Conservation (phyloP, 2,329 filamentous ascomycete species). For the Mollisiaceae sp. region DNA sequence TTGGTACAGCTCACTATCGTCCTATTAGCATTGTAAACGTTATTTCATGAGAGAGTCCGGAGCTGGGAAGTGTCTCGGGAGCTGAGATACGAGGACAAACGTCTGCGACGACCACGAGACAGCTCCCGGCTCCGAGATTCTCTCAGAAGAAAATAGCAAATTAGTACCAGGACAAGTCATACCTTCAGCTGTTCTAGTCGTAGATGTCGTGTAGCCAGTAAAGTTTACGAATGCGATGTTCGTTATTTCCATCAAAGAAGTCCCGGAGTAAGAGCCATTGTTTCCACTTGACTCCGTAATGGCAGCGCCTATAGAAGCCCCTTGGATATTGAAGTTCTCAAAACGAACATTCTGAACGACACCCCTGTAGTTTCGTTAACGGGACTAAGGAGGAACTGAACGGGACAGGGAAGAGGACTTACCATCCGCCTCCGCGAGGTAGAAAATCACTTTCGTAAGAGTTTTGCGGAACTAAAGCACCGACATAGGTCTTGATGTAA, state of each 20-base stretch:
- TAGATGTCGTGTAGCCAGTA: slow-evolving; percentile 49
- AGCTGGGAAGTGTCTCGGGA: too few species aligned
- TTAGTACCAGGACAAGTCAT: too few species aligned
- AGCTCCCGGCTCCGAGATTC: too few species aligned
- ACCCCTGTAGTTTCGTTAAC: slow-evolving; percentile 41
- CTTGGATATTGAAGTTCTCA: slow-evolving; percentile 55
- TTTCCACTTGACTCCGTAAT: slow-evolving; percentile 56
- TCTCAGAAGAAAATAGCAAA: too few species aligned
- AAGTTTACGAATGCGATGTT: slow-evolving; percentile 58
- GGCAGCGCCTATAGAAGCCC: slow-evolving; percentile 48
- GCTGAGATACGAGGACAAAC: too few species aligned
- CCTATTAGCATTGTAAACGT: too few species aligned
- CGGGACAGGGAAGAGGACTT: neutral
- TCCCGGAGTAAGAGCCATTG: slow-evolving; percentile 54
- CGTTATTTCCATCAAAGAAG: slow-evolving; percentile 53
- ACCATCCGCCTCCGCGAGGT: slow-evolving; percentile 57
- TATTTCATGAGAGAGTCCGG: too few species aligned
- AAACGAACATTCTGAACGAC: slow-evolving; percentile 55
- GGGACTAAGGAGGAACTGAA: neutral
- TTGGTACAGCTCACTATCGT: slow-evolving; percentile 50
- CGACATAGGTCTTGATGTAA: slow-evolving; percentile 63
- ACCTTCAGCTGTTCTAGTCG: slow-evolving; percentile 35
- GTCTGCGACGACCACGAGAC: too few species aligned
- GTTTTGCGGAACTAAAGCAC: slow-evolving; percentile 50
- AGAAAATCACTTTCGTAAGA: slow-evolving; percentile 54